phyloP scores from a whole-genome alignment of 768 basidiomycete genomes.

The Auricularia auricula-judae region DNA sequence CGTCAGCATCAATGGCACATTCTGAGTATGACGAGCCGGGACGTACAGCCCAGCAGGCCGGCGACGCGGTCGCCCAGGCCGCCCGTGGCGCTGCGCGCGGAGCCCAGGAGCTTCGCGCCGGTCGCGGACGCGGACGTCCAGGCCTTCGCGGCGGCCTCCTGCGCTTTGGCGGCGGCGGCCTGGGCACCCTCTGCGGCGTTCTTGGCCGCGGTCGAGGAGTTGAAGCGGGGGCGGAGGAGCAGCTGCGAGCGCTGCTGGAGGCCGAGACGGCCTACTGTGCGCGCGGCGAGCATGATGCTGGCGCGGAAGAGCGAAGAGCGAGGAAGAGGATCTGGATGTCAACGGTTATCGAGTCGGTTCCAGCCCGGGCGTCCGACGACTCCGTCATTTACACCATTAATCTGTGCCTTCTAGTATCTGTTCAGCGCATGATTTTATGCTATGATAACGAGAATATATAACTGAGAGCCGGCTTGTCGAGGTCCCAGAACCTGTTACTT shows the following conservation, averaged over 20 bases:
- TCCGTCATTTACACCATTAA: no score
- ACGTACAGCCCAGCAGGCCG: constrained; percentile 37
- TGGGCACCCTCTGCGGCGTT: constrained; percentile 5
- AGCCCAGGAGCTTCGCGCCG: constrained; percentile 41
- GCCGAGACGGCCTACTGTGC: neutral
- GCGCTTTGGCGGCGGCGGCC: constrained; percentile 32
- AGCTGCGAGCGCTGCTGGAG: neutral
- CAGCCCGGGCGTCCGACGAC: no score
- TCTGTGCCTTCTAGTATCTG: no score
- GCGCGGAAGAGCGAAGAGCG: no score
- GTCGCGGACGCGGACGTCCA: constrained; percentile 47
- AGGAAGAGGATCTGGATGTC: no score
- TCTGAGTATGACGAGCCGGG: neutral
- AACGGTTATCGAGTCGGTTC: no score
- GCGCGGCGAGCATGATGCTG: neutral
- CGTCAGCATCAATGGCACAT: neutral
- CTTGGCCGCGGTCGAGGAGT: constrained; percentile 4
- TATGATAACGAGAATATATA: no score
- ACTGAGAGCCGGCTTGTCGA: no score
- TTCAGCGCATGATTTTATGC: no score
- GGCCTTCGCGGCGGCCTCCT: constrained; percentile 64
- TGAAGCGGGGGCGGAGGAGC: neutral
- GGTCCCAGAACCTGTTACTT: no score
- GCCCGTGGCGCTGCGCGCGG: constrained; percentile 35
- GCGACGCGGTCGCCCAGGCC: constrained; percentile 35